Percentiles rank a stretch among this genome's conserved stretches.
These are phyloP conservation scores for Suillus brevipes DNA, from an alignment of 768 basidiomycete species.

Conservation along the genomic window DNA sequence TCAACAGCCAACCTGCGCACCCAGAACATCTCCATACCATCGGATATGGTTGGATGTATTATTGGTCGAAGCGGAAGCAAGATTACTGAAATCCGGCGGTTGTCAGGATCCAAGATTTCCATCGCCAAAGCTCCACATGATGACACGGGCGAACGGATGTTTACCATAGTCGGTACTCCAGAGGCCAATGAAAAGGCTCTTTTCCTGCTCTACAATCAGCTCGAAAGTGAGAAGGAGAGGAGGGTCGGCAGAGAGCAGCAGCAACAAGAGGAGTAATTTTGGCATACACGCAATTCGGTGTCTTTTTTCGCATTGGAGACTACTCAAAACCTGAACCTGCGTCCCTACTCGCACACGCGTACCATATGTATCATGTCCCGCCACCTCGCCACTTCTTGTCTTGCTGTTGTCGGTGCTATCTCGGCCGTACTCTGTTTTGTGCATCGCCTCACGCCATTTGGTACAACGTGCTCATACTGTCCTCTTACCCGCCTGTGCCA, in stretches of 20 bases:
- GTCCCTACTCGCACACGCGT: conserved; percentile 1
- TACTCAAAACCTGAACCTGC: conserved; percentile 15
- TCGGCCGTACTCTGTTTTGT: conserved; percentile 10
- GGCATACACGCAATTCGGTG: neutral
- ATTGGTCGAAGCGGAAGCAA: conserved; percentile 97
- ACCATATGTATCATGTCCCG: conserved; percentile 26
- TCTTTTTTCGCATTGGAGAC: conserved; percentile 4
- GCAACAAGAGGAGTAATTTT: conserved; percentile 57
- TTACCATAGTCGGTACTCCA: conserved; percentile 95
- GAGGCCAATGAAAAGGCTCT: conserved; percentile 98
- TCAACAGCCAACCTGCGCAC: conserved; percentile 85
- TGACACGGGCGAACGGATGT: conserved; percentile 99
- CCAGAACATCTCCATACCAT: conserved; percentile 98
- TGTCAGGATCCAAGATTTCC: conserved; percentile 96
- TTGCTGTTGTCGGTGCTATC: conserved; percentile 16
- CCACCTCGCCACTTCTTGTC: conserved; percentile 30
- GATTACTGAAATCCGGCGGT: conserved; percentile 98
- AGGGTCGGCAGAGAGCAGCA: conserved; percentile 83
- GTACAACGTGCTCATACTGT: conserved; percentile 22
- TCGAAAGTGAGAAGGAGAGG: conserved; percentile 95
- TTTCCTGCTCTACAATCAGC: conserved; percentile 94
- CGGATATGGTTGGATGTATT: conserved; percentile 98
- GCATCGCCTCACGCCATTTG: conserved; percentile 14
- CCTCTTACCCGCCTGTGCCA: conserved; percentile 27
- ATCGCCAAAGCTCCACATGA: conserved; percentile 99